Conservation (phyloP, 2,329 filamentous ascomycete genomes). For the Pseudogymnoascus sp. region DNA sequence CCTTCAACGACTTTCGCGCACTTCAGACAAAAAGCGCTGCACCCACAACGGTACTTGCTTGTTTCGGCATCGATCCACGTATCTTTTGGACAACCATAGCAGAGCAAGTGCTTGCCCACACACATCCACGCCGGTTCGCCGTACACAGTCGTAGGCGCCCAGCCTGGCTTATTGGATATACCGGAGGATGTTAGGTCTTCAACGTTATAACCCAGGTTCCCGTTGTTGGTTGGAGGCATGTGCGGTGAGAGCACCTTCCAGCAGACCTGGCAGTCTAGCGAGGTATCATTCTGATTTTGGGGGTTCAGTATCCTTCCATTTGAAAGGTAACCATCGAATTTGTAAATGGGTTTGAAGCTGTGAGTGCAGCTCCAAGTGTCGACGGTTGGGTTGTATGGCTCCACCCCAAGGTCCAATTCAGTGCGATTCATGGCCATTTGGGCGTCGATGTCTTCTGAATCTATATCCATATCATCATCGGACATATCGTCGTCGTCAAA, state of each 20-base stretch:
- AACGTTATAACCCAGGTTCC: neutral
- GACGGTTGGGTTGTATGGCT: conserved; percentile 16
- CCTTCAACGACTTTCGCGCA: neutral
- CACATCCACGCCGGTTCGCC: neutral
- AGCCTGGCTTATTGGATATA: neutral
- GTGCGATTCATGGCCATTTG: conserved; percentile 27
- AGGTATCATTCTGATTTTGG: neutral
- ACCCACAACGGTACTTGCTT: neutral
- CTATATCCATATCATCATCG: conserved; percentile 21
- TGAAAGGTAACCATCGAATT: neutral
- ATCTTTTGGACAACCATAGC: neutral
- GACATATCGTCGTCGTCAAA: conserved; percentile 26
- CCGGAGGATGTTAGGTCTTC: neutral
- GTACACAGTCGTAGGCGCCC: neutral
- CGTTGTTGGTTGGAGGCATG: neutral
- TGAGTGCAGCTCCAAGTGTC: conserved; percentile 17
- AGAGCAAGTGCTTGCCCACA: neutral
- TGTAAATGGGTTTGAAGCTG: conserved; percentile 1
- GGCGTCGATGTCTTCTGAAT: conserved; percentile 24
- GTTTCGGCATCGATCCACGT: neutral
- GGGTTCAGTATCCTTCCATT: neutral
- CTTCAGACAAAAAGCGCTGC: neutral
- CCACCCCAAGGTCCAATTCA: conserved; percentile 30
- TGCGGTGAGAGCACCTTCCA: conserved; percentile 5
- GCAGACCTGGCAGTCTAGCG: conserved; percentile 16